Percentiles rank a stretch among this genome's conserved stretches.
phyloP scores from a whole-genome alignment of 352 stramenopile genomes.

The Phytophthora chlamydospora region DNA sequence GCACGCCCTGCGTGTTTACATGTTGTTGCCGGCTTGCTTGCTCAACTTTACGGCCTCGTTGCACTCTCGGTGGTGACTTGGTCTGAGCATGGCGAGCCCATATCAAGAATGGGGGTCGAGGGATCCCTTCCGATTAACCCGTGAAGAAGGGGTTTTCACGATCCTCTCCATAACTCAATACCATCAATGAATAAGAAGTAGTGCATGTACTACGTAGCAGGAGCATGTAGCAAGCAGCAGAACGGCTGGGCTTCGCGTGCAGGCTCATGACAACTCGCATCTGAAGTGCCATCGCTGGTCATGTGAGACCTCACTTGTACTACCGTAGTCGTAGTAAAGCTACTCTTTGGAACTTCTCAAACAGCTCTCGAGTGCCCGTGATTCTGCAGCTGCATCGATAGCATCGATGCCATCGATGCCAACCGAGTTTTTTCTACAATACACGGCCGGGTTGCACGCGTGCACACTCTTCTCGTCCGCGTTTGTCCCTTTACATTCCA shows the following conservation, averaged over 20 bases:
- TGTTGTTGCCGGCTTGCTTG: conserved; percentile 31
- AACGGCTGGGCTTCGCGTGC: too few species aligned
- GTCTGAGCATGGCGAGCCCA: conserved; percentile 36
- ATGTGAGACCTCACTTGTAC: too few species aligned
- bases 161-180: conserved; percentile 44
- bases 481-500: conserved; percentile 27
- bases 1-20: neutral
- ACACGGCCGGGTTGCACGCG: neutral
- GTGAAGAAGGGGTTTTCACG: conserved; percentile 55
- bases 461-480: conserved; percentile 15
- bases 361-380: too few species aligned
- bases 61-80: conserved; percentile 34
- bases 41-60: conserved; percentile 31
- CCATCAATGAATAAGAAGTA: conserved; percentile 15
- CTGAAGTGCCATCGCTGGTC: too few species aligned
- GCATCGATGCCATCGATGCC: too few species aligned
- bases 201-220: conserved; percentile 1
- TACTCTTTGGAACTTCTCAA: too few species aligned
- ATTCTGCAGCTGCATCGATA: too few species aligned
- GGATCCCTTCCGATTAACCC: conserved; percentile 42
- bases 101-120: conserved; percentile 43
- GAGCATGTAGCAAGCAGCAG: neutral
- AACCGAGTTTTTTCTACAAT: too few species aligned
- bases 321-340: too few species aligned
- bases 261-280: too few species aligned